Conservation (phyloP, 352 stramenopile genomes). For the Phytophthora melonis region DNA sequence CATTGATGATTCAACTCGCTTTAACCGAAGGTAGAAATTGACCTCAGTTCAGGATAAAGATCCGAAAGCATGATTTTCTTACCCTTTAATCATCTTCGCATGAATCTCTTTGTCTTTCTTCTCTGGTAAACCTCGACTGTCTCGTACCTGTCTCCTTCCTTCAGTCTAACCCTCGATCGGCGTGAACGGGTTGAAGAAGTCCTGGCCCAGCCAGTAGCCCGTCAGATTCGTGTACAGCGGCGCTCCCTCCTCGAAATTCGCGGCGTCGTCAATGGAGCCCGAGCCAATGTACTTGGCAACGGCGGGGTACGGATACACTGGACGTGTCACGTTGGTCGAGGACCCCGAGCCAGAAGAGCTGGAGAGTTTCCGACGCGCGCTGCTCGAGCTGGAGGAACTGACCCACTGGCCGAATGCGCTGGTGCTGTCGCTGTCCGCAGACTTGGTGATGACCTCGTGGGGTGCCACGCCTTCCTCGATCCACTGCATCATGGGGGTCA, state of each 20-base stretch:
- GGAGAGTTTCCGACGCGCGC: slow-evolving; percentile 7
- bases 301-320: slow-evolving; percentile 40
- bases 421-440: slow-evolving; percentile 14
- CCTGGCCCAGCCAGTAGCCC: slow-evolving; percentile 32
- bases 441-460: slow-evolving; percentile 39
- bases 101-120: too few relatives aligned
- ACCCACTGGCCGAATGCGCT: slow-evolving; percentile 41
- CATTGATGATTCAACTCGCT: too few relatives aligned
- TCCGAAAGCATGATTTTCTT: too few relatives aligned
- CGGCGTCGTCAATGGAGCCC: slow-evolving; percentile 33
- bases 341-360: slow-evolving; percentile 25
- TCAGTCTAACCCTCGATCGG: slow-evolving; percentile 12
- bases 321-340: slow-evolving; percentile 30
- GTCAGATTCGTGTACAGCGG: slow-evolving; percentile 49
- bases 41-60: too few relatives aligned
- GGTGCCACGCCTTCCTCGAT: slow-evolving; percentile 36
- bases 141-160: too few relatives aligned
- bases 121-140: too few relatives aligned
- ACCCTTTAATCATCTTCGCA: too few relatives aligned
- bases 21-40: too few relatives aligned
- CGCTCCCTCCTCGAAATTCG: slow-evolving; percentile 40
- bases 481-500: slow-evolving; percentile 60
- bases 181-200: slow-evolving; percentile 43
- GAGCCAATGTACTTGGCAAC: slow-evolving; percentile 43
- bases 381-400: slow-evolving; percentile 15